These are phyloP conservation scores for Cercophora sp. DNA, from an alignment of 495 filamentous ascomycete species.

Conservation along the genomic window DNA sequence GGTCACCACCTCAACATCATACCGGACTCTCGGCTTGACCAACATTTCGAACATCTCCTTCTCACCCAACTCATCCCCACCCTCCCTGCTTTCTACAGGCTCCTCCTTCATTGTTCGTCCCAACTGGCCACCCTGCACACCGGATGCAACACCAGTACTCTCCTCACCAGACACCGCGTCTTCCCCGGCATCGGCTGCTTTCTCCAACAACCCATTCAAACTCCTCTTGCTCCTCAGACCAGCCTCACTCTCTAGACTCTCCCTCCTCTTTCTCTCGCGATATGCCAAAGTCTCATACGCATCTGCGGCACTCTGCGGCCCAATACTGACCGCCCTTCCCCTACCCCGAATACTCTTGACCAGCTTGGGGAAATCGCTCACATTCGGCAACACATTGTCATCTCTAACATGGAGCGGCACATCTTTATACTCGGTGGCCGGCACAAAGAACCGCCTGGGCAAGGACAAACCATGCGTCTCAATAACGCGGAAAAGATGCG, in stretches of 20 bases:
- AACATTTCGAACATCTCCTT: constrained; percentile 81
- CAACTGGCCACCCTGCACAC: constrained; percentile 34
- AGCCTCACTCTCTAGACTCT: constrained; percentile 53
- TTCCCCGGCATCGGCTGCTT: constrained; percentile 15
- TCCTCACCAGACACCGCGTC: constrained; percentile 11
- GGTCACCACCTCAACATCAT: constrained; percentile 96
- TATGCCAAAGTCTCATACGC: constrained; percentile 96
- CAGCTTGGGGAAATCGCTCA: constrained; percentile 76
- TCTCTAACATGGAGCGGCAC: constrained; percentile 74
- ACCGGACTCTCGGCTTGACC: constrained; percentile 82
- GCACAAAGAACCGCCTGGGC: constrained; percentile 83
- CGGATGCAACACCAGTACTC: constrained; percentile 21
- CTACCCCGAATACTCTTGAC: constrained; percentile 70
- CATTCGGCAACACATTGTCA: constrained; percentile 80
- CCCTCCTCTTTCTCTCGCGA: constrained; percentile 71
- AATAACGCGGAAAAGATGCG: constrained; percentile 81
- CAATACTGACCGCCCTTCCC: constrained; percentile 79
- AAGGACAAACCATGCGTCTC: constrained; percentile 73
- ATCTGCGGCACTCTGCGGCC: constrained; percentile 92
- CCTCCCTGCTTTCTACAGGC: too few relatives aligned
- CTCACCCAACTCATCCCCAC: constrained; percentile 59
- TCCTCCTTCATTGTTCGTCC: constrained; percentile 59
- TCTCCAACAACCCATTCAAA: constrained; percentile 16
- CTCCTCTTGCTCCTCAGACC: constrained; percentile 26
- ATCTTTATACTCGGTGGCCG: constrained; percentile 82